Evolutionary conservation across 2,329 filamentous ascomycete genomes (phyloP).

Genomic region (Exophiala spinifera): DNA sequence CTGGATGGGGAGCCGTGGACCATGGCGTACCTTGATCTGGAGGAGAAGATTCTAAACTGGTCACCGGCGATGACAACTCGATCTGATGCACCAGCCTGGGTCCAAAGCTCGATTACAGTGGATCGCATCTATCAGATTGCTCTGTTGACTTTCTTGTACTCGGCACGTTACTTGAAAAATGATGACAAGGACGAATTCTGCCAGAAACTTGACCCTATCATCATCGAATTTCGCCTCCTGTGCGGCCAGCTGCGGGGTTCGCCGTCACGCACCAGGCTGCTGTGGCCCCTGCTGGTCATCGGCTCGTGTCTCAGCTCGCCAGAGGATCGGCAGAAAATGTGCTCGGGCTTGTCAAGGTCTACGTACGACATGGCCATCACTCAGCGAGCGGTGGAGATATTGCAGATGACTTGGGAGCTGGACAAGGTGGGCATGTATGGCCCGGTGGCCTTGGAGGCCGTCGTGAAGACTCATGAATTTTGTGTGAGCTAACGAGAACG

Average conservation of each 20-base stretch:
- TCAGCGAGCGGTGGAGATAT: background rate
- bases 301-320: conserved; percentile 1
- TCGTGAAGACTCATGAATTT: background rate
- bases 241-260: background rate
- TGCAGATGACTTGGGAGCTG: conserved; percentile 1
- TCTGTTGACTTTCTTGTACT: background rate
- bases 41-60: background rate
- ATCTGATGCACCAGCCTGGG: background rate
- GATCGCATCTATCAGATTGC: background rate
- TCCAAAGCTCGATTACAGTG: background rate
- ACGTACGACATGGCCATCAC: conserved; percentile 1
- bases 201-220: conserved; percentile 1
- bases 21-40: too few species aligned
- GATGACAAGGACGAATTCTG: background rate
- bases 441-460: background rate
- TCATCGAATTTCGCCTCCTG: background rate
- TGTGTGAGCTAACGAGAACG: background rate
- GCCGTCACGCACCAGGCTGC: background rate
- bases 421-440: background rate
- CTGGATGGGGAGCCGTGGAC: too few species aligned
- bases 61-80: background rate
- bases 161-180: background rate
- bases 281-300: conserved; percentile 1
- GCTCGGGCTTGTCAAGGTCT: background rate
- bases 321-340: conserved; percentile 1